Evolutionary conservation across 1,284 basidiomycete species (phyloP).

Genomic region (Sanguinoderma infundibulare): DNA sequence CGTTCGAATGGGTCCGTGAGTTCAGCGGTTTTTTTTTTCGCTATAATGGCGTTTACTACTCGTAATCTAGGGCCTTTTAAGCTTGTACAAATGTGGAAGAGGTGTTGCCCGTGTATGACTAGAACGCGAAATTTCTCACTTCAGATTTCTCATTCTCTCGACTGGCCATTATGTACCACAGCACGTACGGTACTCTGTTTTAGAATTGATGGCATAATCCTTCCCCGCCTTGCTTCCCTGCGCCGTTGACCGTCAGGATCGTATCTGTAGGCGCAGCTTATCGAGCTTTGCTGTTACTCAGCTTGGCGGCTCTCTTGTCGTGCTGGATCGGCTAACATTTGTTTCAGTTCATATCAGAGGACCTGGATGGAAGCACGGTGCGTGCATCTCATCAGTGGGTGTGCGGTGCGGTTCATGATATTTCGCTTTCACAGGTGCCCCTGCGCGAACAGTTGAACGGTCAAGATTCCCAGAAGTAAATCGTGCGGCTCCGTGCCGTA

Average conservation of each 20-base stretch:
- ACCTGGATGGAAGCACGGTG: background rate
- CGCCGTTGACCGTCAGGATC: background rate
- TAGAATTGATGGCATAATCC: constrained; percentile 3
- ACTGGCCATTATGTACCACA: constrained; percentile 10
- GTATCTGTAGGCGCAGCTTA: background rate
- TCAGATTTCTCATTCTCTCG: background rate
- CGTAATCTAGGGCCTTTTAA: background rate
- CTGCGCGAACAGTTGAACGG: background rate
- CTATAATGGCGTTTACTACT: background rate
- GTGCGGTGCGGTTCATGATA: background rate
- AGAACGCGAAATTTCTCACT: background rate
- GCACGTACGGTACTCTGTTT: constrained; percentile 1
- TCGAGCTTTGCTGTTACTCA: background rate
- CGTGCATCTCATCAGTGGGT: background rate
- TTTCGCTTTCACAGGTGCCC: background rate
- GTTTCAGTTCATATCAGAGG: background rate
- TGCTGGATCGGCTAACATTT: background rate
- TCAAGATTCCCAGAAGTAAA: too few species aligned
- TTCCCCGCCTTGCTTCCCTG: background rate
- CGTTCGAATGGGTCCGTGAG: background rate
- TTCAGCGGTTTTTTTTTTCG: background rate
- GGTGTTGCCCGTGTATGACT: constrained; percentile 10
- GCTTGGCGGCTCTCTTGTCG: background rate
- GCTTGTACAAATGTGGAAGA: background rate
- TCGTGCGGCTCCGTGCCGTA: too few species aligned